phyloP scores from a whole-genome alignment of 2,329 filamentous ascomycete species.

The Akanthomyces dipterigenus region DNA sequence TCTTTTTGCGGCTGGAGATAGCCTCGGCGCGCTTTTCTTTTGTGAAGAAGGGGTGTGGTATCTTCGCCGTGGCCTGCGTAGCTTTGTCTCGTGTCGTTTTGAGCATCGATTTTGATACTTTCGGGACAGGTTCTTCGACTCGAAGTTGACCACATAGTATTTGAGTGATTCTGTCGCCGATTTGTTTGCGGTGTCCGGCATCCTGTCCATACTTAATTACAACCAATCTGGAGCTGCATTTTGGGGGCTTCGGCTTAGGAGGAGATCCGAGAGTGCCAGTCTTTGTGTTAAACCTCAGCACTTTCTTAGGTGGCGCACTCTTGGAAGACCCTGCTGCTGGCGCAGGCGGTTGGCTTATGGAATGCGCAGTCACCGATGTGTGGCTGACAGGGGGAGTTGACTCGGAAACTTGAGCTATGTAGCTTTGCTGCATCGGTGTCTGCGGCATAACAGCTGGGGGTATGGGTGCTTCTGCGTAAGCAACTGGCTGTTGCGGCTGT shows the following conservation, averaged over 20 bases:
- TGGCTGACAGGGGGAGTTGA: neutral
- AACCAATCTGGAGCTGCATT: conserved; percentile 37
- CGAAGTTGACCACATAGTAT: conserved; percentile 43
- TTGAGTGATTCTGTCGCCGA: conserved; percentile 56
- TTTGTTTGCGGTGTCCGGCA: conserved; percentile 32
- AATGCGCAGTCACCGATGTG: neutral
- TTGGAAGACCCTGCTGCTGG: neutral
- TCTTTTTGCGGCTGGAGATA: conserved; percentile 19
- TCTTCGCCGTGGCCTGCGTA: conserved; percentile 20
- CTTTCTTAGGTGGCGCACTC: conserved; percentile 29
- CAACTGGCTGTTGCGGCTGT: neutral
- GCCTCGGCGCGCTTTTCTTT: conserved; percentile 24
- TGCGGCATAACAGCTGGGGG: neutral
- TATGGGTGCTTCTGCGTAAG: neutral
- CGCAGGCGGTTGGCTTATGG: neutral
- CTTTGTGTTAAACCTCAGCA: conserved; percentile 51
- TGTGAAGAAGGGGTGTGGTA: conserved; percentile 38
- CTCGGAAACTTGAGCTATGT: neutral
- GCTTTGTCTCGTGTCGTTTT: conserved; percentile 22
- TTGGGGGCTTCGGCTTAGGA: conserved; percentile 43
- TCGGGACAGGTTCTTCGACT: conserved; percentile 18
- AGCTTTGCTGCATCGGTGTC: neutral
- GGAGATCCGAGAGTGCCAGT: conserved; percentile 58
- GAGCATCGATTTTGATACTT: conserved; percentile 17
- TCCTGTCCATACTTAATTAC: conserved; percentile 54